Evolutionary conservation across 495 filamentous ascomycete species (phyloP), one percentile per base, ranked within the genome.

Genomic region (Elasticomyces elasticus): DNA sequence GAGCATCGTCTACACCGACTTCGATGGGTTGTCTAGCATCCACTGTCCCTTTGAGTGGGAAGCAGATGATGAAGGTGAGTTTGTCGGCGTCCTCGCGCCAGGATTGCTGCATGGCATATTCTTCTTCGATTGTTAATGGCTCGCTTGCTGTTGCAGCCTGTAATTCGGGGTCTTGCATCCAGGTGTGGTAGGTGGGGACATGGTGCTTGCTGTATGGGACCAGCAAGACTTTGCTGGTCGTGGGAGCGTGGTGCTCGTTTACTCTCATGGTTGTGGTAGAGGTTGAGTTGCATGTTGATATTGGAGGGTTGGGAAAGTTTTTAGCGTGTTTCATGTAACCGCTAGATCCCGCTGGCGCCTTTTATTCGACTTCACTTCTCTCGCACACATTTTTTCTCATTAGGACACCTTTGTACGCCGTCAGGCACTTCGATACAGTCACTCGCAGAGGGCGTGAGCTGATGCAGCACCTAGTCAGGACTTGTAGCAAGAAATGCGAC

Each of bases 91-190:
- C 84, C 43, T 71, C 68, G 35, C 88, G 83, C 89, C 89, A 95
- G 64, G 76, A 81, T 24, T 70, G 67, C 62, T 95, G 89, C 84
- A 94, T 94, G 43, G 77, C 74, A 65, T 92, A 85, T 74, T 95
- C 89, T 64, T 91, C 80, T 5, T 77, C 74, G 0, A 94, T 71
- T 0, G 83, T 79, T 37, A 95, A 75, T 1, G 81, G 82, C 50
- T 94, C 87, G 2, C 87, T 94, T 27, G 89, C 87, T 0, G 89
- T 95, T 54, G 84, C 79, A 73, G 81, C 69, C 74, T 82, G 89
- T 60, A 95, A 85, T 62, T 81, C 83, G 52, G 82, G 76, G 61
- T 92, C 84, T 74, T 91, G 74, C 89, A 95, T 95, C 89, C 89
- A 95, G 63, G 78, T 70, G 59, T 94, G 86, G 60, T 95, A 95